Conservation (phyloP, 1,284 basidiomycete species). For the Apiotrichum veenhuisii region DNA sequence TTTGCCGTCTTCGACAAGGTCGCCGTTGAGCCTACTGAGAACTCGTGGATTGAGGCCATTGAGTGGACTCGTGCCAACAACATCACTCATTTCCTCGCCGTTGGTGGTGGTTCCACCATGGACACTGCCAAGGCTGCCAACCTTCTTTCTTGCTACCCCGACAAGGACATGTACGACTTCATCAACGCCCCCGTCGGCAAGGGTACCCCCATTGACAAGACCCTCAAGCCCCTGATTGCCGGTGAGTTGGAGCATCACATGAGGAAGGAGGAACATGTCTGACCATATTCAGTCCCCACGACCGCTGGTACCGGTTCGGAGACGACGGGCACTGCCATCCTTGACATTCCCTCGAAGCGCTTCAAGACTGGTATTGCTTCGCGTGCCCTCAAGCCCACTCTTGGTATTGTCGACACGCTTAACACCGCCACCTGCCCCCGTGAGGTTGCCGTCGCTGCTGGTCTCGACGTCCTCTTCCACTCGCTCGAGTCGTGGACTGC, state of each 20-base stretch:
- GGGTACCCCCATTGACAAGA: constrained; percentile 74
- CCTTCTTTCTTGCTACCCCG: constrained; percentile 73
- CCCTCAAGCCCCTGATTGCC: constrained; percentile 80
- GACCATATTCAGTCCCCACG: constrained; percentile 63
- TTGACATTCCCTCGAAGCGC: constrained; percentile 73
- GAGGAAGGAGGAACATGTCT: neutral
- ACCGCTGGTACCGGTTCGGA: constrained; percentile 95
- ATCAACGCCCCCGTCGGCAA: constrained; percentile 95
- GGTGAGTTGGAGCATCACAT: neutral
- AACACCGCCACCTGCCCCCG: constrained; percentile 82
- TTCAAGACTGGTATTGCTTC: constrained; percentile 97
- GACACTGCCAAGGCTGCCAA: constrained; percentile 95
- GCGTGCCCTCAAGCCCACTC: constrained; percentile 80
- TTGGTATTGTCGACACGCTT: constrained; percentile 80
- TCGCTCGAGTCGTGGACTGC: constrained; percentile 69
- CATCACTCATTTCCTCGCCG: constrained; percentile 90
- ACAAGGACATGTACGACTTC: constrained; percentile 88
- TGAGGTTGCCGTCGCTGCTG: constrained; percentile 83
- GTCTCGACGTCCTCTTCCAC: constrained; percentile 91
- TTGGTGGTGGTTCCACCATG: constrained; percentile 93
- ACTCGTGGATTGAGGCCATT: constrained; percentile 66
- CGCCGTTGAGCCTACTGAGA: constrained; percentile 87
- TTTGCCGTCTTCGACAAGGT: constrained; percentile 83
- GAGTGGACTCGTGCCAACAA: constrained; percentile 78
- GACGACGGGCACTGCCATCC: constrained; percentile 95